Conservation (phyloP, 495 filamentous ascomycete species). For the Aspergillus ostianus region DNA sequence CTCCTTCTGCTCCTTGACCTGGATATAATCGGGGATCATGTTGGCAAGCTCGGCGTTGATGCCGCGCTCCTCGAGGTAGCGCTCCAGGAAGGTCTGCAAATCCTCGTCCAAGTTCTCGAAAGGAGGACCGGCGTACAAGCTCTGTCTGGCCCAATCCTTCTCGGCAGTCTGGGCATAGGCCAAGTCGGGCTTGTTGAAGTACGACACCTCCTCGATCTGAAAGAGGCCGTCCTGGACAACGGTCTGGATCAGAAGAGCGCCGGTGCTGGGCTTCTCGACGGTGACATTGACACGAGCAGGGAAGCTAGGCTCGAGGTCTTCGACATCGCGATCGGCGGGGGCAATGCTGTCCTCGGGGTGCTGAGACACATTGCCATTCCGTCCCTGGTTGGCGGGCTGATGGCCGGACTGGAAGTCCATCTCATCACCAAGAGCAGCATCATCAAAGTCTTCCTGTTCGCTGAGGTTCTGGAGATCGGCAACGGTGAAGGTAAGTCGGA, state of each 20-base stretch:
- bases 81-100: conserved; percentile 85
- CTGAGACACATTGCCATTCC: conserved; percentile 48
- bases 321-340: conserved; percentile 56
- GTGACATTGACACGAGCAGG: conserved; percentile 83
- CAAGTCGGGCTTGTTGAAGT: conserved; percentile 71
- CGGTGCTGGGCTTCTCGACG: conserved; percentile 77
- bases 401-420: conserved; percentile 52
- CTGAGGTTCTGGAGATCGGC: conserved; percentile 79
- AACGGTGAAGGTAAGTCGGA: conserved; percentile 90
- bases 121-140: conserved; percentile 85
- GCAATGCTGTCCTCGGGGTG: conserved; percentile 58
- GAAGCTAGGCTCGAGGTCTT: conserved; percentile 59
- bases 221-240: conserved; percentile 83
- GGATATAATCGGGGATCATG: conserved; percentile 95
- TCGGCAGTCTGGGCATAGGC: conserved; percentile 65
- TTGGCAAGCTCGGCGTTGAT: conserved; percentile 82
- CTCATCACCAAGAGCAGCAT: conserved; percentile 49
- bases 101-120: conserved; percentile 96
- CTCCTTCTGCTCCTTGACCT: conserved; percentile 98
- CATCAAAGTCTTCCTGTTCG: conserved; percentile 54
- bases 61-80: conserved; percentile 91
- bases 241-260: conserved; percentile 84
- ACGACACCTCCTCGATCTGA: conserved; percentile 87
- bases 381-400: conserved; percentile 49
- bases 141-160: conserved; percentile 65